phyloP scores from a whole-genome alignment of 768 basidiomycete genomes.

The Mycena polygramma region DNA sequence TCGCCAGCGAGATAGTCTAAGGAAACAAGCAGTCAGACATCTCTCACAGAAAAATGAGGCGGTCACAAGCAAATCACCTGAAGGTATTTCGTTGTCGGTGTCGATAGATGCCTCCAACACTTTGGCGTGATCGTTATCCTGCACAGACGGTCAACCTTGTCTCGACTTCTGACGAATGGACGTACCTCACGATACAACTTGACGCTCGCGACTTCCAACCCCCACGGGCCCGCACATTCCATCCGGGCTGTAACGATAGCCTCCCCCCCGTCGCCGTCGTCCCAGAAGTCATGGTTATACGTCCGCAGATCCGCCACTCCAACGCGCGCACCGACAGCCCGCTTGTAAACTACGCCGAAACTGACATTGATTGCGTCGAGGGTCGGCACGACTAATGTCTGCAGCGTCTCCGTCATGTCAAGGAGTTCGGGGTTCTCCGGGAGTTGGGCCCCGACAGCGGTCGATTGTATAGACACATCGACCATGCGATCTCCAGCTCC shows the following conservation, averaged over 20 bases:
- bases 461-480: constrained; percentile 81
- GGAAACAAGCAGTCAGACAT: constrained; percentile 7
- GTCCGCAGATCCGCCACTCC: constrained; percentile 67
- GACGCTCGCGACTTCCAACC: constrained; percentile 65
- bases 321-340: constrained; percentile 54
- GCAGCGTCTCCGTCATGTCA: constrained; percentile 71
- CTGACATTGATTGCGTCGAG: constrained; percentile 69
- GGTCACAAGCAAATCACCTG: constrained; percentile 50
- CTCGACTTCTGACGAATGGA: not conserved
- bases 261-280: constrained; percentile 64
- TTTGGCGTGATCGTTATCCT: constrained; percentile 61
- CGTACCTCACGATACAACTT: constrained; percentile 62
- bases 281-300: constrained; percentile 68
- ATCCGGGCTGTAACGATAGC: constrained; percentile 68
- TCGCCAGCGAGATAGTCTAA: constrained; percentile 78
- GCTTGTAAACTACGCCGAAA: constrained; percentile 68
- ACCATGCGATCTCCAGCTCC: constrained; percentile 78
- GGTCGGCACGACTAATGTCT: constrained; percentile 76
- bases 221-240: constrained; percentile 68
- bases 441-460: constrained; percentile 36
- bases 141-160: constrained; percentile 16
- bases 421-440: constrained; percentile 42
- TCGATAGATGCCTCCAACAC: constrained; percentile 69
- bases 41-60: not conserved
- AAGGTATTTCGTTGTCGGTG: constrained; percentile 57